phyloP scores from a whole-genome alignment of 352 stramenopile genomes.

The Peronospora tabacina region DNA sequence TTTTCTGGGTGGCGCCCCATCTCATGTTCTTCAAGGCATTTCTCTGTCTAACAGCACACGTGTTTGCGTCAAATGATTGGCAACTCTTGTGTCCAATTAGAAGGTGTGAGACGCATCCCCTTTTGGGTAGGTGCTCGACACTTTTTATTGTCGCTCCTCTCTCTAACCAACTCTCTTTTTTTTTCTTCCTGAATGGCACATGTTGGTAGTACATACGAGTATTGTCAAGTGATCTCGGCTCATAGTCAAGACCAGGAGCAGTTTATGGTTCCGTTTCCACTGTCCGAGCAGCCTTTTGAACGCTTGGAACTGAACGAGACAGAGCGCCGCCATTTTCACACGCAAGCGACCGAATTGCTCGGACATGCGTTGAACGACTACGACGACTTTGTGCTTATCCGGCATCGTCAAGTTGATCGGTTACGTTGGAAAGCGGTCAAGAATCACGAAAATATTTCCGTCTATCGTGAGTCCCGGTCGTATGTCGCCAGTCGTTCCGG shows the following conservation, averaged over 20 bases:
- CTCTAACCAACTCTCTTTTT: not conserved
- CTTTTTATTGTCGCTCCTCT: constrained; percentile 24
- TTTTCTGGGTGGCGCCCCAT: not conserved
- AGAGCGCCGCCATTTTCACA: constrained; percentile 26
- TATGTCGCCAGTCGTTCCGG: constrained; percentile 15
- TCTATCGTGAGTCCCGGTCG: constrained; percentile 30
- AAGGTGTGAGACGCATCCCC: constrained; percentile 1
- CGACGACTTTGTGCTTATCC: constrained; percentile 29
- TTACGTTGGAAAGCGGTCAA: constrained; percentile 33
- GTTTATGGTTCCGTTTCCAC: constrained; percentile 26
- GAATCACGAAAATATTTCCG: constrained; percentile 23
- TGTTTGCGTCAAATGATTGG: not conserved
- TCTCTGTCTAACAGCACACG: not conserved
- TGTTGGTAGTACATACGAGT: constrained; percentile 16
- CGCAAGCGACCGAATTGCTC: constrained; percentile 28
- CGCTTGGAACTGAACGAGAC: constrained; percentile 25
- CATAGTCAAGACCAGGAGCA: constrained; percentile 7
- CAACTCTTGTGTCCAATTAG: not conserved
- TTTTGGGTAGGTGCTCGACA: constrained; percentile 12
- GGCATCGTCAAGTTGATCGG: constrained; percentile 29
- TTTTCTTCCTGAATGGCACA: constrained; percentile 16
- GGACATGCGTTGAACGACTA: constrained; percentile 25
- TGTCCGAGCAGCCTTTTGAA: constrained; percentile 22
- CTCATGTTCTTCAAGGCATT: not conserved
- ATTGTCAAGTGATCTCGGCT: constrained; percentile 15